phyloP scores from a whole-genome alignment of 164 flowering plant species.

The Cinnamomum micranthum region DNA sequence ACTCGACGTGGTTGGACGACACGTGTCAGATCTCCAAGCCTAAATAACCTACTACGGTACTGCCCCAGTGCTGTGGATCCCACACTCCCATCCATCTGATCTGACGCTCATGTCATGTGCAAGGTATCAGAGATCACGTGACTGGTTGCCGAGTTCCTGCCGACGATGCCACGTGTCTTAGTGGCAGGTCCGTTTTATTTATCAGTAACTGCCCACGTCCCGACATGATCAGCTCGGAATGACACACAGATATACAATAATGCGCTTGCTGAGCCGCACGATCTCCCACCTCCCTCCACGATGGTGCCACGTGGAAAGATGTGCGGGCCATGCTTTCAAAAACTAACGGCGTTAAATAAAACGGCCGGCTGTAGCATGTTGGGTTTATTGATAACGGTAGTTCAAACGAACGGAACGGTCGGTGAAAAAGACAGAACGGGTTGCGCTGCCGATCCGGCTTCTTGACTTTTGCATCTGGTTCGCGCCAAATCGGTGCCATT shows the following conservation, averaged over 20 bases:
- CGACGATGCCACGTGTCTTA: slow-evolving; percentile 8
- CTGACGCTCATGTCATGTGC: slow-evolving; percentile 23
- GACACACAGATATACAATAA: neutral
- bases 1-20: neutral
- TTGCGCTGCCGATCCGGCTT: slow-evolving; percentile 1
- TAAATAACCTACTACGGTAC: neutral
- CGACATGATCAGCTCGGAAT: neutral
- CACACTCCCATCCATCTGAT: no score
- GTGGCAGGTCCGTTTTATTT: neutral
- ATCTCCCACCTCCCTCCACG: slow-evolving; percentile 8
- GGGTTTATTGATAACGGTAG: neutral
- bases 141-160: neutral
- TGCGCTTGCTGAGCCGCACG: slow-evolving; percentile 3
- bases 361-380: neutral
- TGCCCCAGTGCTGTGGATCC: neutral
- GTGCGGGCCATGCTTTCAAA: neutral
- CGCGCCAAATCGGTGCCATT: no score
- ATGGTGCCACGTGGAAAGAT: slow-evolving; percentile 2
- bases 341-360: no score
- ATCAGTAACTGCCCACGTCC: slow-evolving; percentile 6
- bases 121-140: slow-evolving; percentile 21
- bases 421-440: slow-evolving; percentile 4
- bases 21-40: neutral
- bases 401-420: neutral
- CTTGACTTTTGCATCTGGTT: neutral